A percentile compares a stretch with the other conserved stretches of the same genome.
phyloP scores from a whole-genome alignment of 1,284 basidiomycete species.

The Irpex sp. region DNA sequence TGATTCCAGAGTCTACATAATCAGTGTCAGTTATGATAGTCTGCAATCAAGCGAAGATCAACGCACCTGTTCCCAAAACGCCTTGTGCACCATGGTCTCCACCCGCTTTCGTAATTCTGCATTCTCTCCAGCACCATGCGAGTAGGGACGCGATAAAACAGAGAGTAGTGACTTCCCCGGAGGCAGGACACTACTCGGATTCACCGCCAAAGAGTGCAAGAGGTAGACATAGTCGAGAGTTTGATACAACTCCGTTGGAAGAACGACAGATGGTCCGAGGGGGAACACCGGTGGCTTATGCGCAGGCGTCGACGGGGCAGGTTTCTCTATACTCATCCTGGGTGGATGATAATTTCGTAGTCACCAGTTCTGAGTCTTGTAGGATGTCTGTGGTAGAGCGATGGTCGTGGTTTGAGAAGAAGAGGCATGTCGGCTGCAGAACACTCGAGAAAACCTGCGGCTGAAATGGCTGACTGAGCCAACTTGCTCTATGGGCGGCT shows the following conservation, averaged over 20 bases:
- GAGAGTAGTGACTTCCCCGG: slow-evolving; percentile 66
- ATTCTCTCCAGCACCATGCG: slow-evolving; percentile 16
- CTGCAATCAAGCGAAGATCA: not conserved
- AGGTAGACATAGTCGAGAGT: slow-evolving; percentile 53
- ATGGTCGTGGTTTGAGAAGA: not conserved
- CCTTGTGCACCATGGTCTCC: slow-evolving; percentile 48
- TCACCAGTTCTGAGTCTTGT: not conserved
- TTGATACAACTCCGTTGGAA: slow-evolving; percentile 50
- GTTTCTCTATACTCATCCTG: not conserved
- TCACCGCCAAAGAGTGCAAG: slow-evolving; percentile 56
- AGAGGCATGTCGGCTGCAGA: slow-evolving; percentile 19
- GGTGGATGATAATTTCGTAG: not conserved
- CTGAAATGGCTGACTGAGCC: not conserved
- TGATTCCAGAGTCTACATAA: slow-evolving; percentile 33
- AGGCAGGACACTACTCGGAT: slow-evolving; percentile 52
- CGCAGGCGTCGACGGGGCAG: slow-evolving; percentile 16
- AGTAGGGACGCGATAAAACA: slow-evolving; percentile 42
- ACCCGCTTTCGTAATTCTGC: slow-evolving; percentile 44
- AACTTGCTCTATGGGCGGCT: not conserved
- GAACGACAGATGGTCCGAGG: slow-evolving; percentile 24
- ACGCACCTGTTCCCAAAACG: slow-evolving; percentile 69
- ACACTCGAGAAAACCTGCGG: slow-evolving; percentile 7
- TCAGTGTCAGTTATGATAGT: not conserved
- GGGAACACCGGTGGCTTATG: slow-evolving; percentile 25
- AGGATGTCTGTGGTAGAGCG: not conserved